Conservation (phyloP, 2,329 filamentous ascomycete species). For the Ophiobolus disseminans region DNA sequence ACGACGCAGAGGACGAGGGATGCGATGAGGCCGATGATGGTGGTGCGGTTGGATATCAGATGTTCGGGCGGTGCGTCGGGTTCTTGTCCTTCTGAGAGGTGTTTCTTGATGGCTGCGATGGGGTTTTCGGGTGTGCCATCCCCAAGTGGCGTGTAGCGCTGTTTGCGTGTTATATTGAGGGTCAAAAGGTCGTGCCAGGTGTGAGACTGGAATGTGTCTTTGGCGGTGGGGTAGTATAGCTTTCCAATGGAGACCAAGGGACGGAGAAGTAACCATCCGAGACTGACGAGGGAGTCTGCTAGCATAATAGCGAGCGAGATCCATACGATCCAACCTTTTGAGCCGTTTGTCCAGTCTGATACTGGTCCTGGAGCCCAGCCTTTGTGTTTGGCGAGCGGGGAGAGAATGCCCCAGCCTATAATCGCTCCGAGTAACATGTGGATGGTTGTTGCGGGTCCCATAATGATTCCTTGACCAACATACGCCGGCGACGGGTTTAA, state of each 20-base stretch:
- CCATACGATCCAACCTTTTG: slow-evolving; percentile 99
- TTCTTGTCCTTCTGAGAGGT: slow-evolving; percentile 49
- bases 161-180: slow-evolving; percentile 42
- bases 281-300: slow-evolving; percentile 86
- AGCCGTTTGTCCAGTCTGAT: slow-evolving; percentile 87
- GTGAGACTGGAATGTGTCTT: slow-evolving; percentile 37
- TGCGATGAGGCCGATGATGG: slow-evolving; percentile 75
- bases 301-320: slow-evolving; percentile 96
- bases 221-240: slow-evolving; percentile 45
- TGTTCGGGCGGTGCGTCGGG: slow-evolving; percentile 86
- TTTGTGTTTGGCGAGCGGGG: slow-evolving; percentile 81
- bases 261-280: slow-evolving; percentile 76
- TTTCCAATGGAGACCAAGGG: slow-evolving; percentile 62
- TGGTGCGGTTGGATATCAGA: slow-evolving; percentile 74
- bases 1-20: slow-evolving; percentile 81
- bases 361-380: slow-evolving; percentile 92
- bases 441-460: slow-evolving; percentile 92
- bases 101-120: slow-evolving; percentile 39
- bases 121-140: slow-evolving; percentile 29
- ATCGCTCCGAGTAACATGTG: slow-evolving; percentile 94
- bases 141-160: slow-evolving; percentile 50
- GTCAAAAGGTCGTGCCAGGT: slow-evolving; percentile 47
- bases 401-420: slow-evolving; percentile 88
- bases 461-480: slow-evolving; percentile 96
- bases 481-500: slow-evolving; percentile 97